A percentile compares a stretch with the other conserved stretches of the same genome.
Conservation (phyloP, 495 filamentous ascomycete genomes). For the Chaetomium fimeti region DNA sequence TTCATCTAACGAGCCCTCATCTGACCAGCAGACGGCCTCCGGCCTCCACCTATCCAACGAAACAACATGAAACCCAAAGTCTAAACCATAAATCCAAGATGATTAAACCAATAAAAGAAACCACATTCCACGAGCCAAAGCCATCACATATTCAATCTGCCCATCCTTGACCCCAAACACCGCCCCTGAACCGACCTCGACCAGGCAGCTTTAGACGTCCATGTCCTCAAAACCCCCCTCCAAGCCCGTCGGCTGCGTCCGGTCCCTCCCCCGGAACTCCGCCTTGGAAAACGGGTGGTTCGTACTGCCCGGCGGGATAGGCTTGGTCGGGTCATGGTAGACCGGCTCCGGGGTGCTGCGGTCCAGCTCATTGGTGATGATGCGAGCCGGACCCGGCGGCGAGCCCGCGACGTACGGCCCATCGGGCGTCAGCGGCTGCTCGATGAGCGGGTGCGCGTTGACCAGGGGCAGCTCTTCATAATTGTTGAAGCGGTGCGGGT, state of each 20-base stretch:
- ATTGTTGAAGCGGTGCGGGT: constrained; percentile 12
- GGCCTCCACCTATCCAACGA: too few relatives aligned
- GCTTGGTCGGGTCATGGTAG: constrained; percentile 1
- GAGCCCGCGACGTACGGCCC: not conserved
- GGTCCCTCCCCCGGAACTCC: not conserved
- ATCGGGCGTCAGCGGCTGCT: not conserved
- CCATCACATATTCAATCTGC: too few relatives aligned
- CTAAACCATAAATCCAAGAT: too few relatives aligned
- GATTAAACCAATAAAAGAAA: too few relatives aligned
- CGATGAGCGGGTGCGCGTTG: constrained; percentile 1
- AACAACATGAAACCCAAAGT: too few relatives aligned
- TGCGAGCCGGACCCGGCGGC: constrained; percentile 3
- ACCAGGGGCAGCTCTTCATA: not conserved
- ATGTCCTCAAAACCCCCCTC: not conserved
- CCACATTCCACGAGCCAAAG: too few relatives aligned
- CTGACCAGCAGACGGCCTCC: too few relatives aligned
- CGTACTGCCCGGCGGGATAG: not conserved
- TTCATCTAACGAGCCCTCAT: too few relatives aligned
- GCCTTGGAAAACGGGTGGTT: not conserved
- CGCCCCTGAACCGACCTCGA: too few relatives aligned
- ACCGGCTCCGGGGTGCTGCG: not conserved
- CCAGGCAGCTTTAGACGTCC: not conserved
- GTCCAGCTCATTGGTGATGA: not conserved
- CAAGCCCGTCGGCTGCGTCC: not conserved
- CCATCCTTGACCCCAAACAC: too few relatives aligned